These are phyloP conservation scores for Phialocephala sp. DNA, from an alignment of 2,329 filamentous ascomycete species.

Conservation along the genomic window DNA sequence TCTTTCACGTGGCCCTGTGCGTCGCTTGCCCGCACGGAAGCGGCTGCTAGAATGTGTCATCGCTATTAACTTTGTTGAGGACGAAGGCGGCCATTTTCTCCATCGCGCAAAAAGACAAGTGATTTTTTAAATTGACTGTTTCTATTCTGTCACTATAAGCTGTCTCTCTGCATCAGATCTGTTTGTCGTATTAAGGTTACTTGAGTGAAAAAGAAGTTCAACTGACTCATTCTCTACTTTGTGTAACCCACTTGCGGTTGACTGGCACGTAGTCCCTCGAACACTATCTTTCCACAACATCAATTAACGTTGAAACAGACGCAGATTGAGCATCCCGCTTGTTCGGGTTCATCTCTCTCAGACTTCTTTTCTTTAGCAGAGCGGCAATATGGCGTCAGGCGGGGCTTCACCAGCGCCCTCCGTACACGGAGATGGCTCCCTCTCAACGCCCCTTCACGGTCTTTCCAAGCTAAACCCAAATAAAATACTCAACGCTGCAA, in stretches of 20 bases:
- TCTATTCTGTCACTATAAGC: not conserved
- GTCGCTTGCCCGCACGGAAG: slow-evolving; percentile 1
- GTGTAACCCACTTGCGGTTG: not conserved
- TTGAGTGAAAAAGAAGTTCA: not conserved
- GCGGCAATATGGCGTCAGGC: slow-evolving; percentile 28
- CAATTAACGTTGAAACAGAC: not conserved
- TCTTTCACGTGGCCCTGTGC: not conserved
- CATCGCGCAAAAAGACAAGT: not conserved
- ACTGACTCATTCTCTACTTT: not conserved
- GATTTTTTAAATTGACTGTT: not conserved
- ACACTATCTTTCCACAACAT: not conserved
- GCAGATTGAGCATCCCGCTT: not conserved
- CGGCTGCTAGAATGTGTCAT: slow-evolving; percentile 15
- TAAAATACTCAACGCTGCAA: slow-evolving; percentile 11
- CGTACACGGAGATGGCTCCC: not conserved
- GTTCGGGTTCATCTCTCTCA: not conserved
- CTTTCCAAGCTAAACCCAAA: slow-evolving; percentile 24
- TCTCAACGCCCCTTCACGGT: slow-evolving; percentile 6
- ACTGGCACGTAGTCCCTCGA: not conserved
- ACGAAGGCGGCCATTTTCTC: too few relatives aligned
- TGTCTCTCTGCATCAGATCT: not conserved
- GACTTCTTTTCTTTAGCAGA: not conserved
- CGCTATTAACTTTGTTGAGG: not conserved
- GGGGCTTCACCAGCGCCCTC: slow-evolving; percentile 23
- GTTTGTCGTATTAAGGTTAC: not conserved